Evolutionary conservation across 1,139 yeast genomes (phyloP).

Genomic region (Scheffersomyces parashehatae): DNA sequence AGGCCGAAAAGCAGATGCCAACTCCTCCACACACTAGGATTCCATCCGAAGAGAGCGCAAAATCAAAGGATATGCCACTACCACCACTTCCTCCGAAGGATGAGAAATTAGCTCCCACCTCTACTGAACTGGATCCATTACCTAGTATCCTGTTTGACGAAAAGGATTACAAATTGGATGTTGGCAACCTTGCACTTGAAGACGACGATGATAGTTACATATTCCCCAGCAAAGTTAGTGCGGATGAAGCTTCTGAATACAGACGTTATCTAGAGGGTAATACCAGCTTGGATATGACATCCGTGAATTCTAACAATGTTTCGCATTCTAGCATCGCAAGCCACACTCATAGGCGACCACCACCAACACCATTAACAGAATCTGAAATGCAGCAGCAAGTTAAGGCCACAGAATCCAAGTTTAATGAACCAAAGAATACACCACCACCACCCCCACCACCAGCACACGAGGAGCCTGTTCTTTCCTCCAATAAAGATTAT

Average conservation of each 20-base stretch:
- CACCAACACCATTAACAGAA: constrained; percentile 11
- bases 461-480: neutral
- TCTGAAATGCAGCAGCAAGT: neutral
- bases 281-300: neutral
- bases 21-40: constrained; percentile 9
- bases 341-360: constrained; percentile 17
- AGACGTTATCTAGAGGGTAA: neutral
- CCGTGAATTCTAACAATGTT: neutral
- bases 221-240: constrained; percentile 10
- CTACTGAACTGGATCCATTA: constrained; percentile 4
- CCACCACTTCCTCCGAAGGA: constrained; percentile 33
- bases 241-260: constrained; percentile 3
- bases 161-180: constrained; percentile 11
- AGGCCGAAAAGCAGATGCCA: constrained; percentile 6
- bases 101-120: neutral
- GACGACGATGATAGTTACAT: constrained; percentile 5
- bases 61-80: constrained; percentile 10
- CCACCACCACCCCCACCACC: constrained; percentile 16
- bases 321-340: neutral
- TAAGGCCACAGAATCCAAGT: no score
- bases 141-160: constrained; percentile 14
- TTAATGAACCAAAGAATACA: constrained; percentile 7
- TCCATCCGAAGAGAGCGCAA: constrained; percentile 16
- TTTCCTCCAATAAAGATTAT: constrained; percentile 1
- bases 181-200: constrained; percentile 1